Evolutionary conservation across 768 basidiomycete genomes (phyloP).

Genomic region (Leccinum olivaceopallidum): DNA sequence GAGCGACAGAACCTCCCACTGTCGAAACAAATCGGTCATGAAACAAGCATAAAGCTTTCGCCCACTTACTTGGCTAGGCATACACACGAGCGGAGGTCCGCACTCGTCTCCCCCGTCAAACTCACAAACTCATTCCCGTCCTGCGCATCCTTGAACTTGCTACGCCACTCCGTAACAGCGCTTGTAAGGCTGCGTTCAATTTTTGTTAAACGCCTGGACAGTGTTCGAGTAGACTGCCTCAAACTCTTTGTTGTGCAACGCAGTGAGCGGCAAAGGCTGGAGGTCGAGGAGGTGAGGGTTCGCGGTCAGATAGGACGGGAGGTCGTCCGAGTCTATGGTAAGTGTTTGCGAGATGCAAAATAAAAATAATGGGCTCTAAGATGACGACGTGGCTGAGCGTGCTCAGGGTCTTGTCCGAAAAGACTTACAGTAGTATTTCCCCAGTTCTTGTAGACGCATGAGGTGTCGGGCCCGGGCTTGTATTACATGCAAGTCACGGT

Average conservation of each 20-base stretch:
- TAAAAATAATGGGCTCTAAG: no score
- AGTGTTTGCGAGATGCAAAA: no score
- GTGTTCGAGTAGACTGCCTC: constrained; percentile 81
- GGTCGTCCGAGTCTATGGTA: no score
- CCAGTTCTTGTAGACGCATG: no score
- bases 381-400: no score
- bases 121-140: constrained; percentile 94
- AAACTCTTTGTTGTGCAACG: constrained; percentile 91
- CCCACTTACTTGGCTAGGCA: constrained; percentile 56
- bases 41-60: not conserved
- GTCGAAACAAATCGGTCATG: constrained; percentile 6
- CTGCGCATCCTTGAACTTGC: constrained; percentile 55
- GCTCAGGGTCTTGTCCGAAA: no score
- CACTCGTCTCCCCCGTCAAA: constrained; percentile 91
- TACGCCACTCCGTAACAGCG: constrained; percentile 83
- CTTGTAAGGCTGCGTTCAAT: constrained; percentile 98
- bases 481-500: no score
- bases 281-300: constrained; percentile 69
- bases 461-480: no score
- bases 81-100: constrained; percentile 92
- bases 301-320: no score
- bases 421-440: no score
- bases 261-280: constrained; percentile 85
- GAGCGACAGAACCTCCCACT: constrained; percentile 96
- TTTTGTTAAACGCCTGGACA: constrained; percentile 93